Conservation (phyloP, 768 basidiomycete species). For the Collybia sp. region DNA sequence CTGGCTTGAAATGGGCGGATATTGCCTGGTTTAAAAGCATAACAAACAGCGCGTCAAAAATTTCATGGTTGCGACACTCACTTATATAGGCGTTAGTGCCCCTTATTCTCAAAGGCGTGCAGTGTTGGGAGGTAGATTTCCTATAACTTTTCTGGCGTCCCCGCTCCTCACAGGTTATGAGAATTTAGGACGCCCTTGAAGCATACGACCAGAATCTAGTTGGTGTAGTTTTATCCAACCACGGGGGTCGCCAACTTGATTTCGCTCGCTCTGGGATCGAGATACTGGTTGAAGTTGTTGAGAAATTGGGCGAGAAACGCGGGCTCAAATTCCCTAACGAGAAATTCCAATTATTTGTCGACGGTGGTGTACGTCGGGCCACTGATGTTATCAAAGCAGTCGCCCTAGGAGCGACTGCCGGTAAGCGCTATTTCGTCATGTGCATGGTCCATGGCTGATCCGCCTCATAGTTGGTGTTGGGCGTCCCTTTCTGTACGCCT, state of each 20-base stretch:
- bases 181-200: slow-evolving; percentile 64
- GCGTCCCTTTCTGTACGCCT: slow-evolving; percentile 84
- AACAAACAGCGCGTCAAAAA: slow-evolving; percentile 46
- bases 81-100: slow-evolving; percentile 54
- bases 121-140: slow-evolving; percentile 66
- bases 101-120: slow-evolving; percentile 85
- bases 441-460: slow-evolving; percentile 5
- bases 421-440: slow-evolving; percentile 22
- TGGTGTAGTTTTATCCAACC: slow-evolving; percentile 84
- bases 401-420: slow-evolving; percentile 87
- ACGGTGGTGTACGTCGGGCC: slow-evolving; percentile 92
- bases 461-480: slow-evolving; percentile 68
- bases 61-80: slow-evolving; percentile 25
- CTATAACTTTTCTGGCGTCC: too few species aligned
- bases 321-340: slow-evolving; percentile 73
- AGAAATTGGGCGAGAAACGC: slow-evolving; percentile 59
- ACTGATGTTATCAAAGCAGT: slow-evolving; percentile 88
- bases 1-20: slow-evolving; percentile 82
- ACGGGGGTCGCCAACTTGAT: slow-evolving; percentile 77
- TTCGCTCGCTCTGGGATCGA: slow-evolving; percentile 87
- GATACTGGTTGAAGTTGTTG: slow-evolving; percentile 82
- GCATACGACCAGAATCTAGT: slow-evolving; percentile 75
- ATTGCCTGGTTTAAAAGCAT: slow-evolving; percentile 78
- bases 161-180: too few species aligned
- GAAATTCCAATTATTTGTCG: slow-evolving; percentile 81